Evolutionary conservation across 2,329 filamentous ascomycete genomes (phyloP), one percentile per base, ranked within the genome.

Genomic region (Colletotrichum sp.): DNA sequence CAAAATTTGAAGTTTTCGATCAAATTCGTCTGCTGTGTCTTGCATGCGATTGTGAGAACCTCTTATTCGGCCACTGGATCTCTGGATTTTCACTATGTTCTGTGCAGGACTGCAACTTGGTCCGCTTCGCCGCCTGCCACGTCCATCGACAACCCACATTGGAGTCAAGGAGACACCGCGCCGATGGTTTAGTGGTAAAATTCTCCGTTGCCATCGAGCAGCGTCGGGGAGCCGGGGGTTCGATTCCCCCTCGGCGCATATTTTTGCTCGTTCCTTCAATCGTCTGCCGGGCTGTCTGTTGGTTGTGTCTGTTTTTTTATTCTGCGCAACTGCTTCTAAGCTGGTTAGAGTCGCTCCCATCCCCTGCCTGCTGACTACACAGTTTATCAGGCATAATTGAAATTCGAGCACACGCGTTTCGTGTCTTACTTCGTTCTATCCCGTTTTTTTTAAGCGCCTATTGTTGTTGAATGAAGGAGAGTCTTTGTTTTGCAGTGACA

Each of bases 141-240:
- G 44, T 22, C 2, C n/a, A 13, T 22, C 11, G 6, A 52, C 1
- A n/a, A 52, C 44, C 44, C 44, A 6, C n/a, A 22, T 2, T 13
- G 6, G 1, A 2, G 13, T 61, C 1, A 12, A 5, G 0, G 27
- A 32, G 0, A n/a, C 2, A 15, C 5, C 6, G 68, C 68, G 68
- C 68, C 68, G 68, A 70, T 70, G 68, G 68, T 70, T 70, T 70
- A 70, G 68, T 70, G 68, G 68, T 70, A 63, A 70, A 70, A 70
- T 70, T 70, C 57, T 70, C 57, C 68, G 68, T 70, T 70, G 68
- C 68, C 68, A 70, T 70, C 34, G 0, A 70, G 57, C 68, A 63
- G 68, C 68, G 68, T 70, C 68, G 68, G 68, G 68, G 68, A 70
- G 68, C 68, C 68, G 68, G 68, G 68, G 68, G 68, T 70, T 70